These are phyloP conservation scores for Tulasnella sp. DNA, from an alignment of 768 basidiomycete genomes.

Conservation along the genomic window DNA sequence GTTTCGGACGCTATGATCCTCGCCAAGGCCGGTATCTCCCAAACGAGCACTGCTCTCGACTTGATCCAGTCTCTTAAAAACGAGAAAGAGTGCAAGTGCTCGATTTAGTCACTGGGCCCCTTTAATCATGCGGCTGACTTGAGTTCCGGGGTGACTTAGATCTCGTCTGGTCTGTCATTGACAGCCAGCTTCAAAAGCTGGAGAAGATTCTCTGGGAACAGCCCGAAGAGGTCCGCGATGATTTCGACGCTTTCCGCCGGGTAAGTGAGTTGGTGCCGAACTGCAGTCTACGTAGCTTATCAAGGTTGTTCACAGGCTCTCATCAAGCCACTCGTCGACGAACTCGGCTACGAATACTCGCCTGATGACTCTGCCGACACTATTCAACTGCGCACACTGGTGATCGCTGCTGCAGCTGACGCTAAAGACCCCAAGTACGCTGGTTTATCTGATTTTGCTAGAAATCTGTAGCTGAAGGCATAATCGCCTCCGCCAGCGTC, in stretches of 20 bases:
- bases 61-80: constrained; percentile 63
- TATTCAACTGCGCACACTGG: constrained; percentile 68
- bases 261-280: constrained; percentile 40
- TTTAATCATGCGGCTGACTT: constrained; percentile 22
- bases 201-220: constrained; percentile 82
- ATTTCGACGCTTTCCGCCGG: constrained; percentile 56
- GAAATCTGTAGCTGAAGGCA: not conserved
- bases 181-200: constrained; percentile 52
- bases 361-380: constrained; percentile 62
- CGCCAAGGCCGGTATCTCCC: constrained; percentile 71
- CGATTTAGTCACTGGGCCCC: not conserved
- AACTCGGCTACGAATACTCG: constrained; percentile 72
- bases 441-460: not conserved
- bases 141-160: constrained; percentile 41
- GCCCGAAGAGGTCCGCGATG: constrained; percentile 44
- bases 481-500: constrained; percentile 48
- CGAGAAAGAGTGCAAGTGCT: constrained; percentile 69
- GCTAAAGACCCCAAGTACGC: constrained; percentile 41
- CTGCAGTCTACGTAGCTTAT: not conserved
- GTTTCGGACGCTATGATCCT: constrained; percentile 79
- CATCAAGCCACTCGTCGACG: constrained; percentile 67
- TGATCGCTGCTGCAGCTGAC: constrained; percentile 54
- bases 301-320: constrained; percentile 31
- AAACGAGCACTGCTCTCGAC: constrained; percentile 70
- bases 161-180: constrained; percentile 75